Base-by-base conservation (phyloP, 768 basidiomycete species). In the Suillus spraguei region DNA sequence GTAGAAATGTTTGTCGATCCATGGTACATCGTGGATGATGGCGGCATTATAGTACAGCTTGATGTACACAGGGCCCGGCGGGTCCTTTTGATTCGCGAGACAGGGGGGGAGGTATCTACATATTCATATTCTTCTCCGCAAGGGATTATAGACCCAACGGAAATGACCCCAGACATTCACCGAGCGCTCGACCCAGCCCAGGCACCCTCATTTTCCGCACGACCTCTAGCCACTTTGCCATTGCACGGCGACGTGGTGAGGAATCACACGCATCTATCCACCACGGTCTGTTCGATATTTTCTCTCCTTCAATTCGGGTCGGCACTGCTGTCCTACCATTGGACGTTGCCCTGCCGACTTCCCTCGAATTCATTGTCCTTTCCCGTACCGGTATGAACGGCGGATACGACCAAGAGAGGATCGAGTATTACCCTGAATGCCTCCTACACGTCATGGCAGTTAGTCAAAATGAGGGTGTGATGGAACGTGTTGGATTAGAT, bases 141-240 rank as follows among this genome's bases (percentile, higher is more conserved):
- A 33, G 61, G 50, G 33, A 35, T 39, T 4, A 47, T 39, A 42
- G 60, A 11, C 44, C 17, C 52, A 54, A 66, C 20, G 20, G 52
- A 53, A 20, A 20, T 53, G 32, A 33, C 52, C 33, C 13, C n/a
- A 13, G 14, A 62, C 1, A 56, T 61, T 13, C 60, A 60, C 28
- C 46, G 55, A 24, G 11, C 38, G 11, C 61, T 64, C 28, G 61
- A 64, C 0, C 24, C n/a, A 1, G 71, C 0, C 24, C n/a, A 1
- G 71, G 71, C 4, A 67, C 71, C 11, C 71, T 72, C 60, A 32
- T 72, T 62, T 72, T 72, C 55, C 69, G 67, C 11, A 72, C 71
- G 6, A 69, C 60, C n/a, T 63, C 63, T 7, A 61, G 64, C 4
- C n/a, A 28, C 10, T 69, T 72, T 22, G 33, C 32, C 33, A 53